phyloP scores from a whole-genome alignment of 2,329 filamentous ascomycete species.

The Calcarisporium arbuscula region DNA sequence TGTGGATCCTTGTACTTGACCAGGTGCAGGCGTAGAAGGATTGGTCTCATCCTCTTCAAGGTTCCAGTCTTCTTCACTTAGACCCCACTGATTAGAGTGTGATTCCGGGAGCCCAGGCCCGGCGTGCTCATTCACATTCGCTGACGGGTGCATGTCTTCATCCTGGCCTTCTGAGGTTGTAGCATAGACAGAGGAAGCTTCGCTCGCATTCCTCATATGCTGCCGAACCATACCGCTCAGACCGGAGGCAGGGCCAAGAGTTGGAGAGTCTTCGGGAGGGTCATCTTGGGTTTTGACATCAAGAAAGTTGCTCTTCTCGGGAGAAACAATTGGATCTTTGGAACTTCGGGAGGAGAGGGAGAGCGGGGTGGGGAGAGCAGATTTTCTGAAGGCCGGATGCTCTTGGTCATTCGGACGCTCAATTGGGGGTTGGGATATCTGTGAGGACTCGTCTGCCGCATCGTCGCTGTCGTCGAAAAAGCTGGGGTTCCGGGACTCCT shows the following conservation, averaged over 20 bases:
- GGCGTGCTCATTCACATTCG: too few relatives aligned
- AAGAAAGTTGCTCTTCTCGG: constrained; percentile 20
- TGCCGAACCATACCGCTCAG: constrained; percentile 77
- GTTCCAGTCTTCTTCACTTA: too few relatives aligned
- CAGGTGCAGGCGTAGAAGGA: too few relatives aligned
- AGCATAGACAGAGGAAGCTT: constrained; percentile 72
- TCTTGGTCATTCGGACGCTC: constrained; percentile 46
- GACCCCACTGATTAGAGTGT: too few relatives aligned
- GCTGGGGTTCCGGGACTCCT: constrained; percentile 27
- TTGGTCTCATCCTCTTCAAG: too few relatives aligned
- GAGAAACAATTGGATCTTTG: too few relatives aligned
- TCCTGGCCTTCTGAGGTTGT: constrained; percentile 31
- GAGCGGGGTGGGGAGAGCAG: constrained; percentile 37
- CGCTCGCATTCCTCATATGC: constrained; percentile 77
- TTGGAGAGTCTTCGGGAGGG: constrained; percentile 63
- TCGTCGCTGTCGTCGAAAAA: constrained; percentile 41
- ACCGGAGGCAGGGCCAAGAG: constrained; percentile 61
- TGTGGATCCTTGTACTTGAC: too few relatives aligned
- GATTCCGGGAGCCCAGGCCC: too few relatives aligned
- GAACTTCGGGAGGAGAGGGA: constrained; percentile 23
- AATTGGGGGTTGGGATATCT: constrained; percentile 30
- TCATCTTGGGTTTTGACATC: constrained; percentile 15
- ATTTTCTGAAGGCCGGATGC: constrained; percentile 47
- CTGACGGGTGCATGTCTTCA: too few relatives aligned
- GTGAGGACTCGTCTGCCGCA: constrained; percentile 30